Percentiles rank a stretch among this genome's conserved stretches.
phyloP scores from a whole-genome alignment of 441 rosid species.

The Macaranga tanarius region DNA sequence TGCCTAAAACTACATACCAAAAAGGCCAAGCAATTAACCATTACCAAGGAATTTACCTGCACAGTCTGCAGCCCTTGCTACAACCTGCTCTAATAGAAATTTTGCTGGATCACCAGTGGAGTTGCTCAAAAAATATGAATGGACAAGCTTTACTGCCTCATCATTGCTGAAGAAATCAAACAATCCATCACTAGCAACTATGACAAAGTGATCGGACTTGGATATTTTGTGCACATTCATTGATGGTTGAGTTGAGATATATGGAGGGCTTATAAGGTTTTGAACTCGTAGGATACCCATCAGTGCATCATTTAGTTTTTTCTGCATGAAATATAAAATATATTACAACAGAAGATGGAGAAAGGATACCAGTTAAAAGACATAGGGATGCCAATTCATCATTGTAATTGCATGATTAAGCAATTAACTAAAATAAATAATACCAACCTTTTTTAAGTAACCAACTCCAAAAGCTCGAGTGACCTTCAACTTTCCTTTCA shows the following conservation, averaged over 20 bases:
- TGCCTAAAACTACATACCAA: not conserved
- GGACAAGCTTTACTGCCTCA: constrained; percentile 69
- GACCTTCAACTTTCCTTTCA: constrained; percentile 90
- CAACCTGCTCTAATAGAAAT: constrained; percentile 72
- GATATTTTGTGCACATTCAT: constrained; percentile 63
- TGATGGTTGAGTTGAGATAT: constrained; percentile 75
- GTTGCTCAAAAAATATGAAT: constrained; percentile 46
- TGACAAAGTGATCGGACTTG: constrained; percentile 71
- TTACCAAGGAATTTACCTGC: constrained; percentile 52
- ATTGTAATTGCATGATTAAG: not conserved
- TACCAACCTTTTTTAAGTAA: constrained; percentile 78
- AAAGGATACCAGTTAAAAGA: not conserved
- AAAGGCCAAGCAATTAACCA: not conserved
- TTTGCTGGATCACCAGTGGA: constrained; percentile 92
- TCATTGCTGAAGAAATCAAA: constrained; percentile 88
- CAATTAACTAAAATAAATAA: not conserved
- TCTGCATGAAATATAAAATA: constrained; percentile 41
- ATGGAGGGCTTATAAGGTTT: constrained; percentile 84
- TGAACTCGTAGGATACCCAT: constrained; percentile 91
- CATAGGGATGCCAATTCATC: not conserved
- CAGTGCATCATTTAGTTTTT: constrained; percentile 75
- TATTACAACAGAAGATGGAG: not conserved
- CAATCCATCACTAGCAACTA: constrained; percentile 86
- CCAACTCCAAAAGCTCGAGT: constrained; percentile 95
- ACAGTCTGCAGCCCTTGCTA: constrained; percentile 74